Evolutionary conservation across 2,329 filamentous ascomycete genomes (phyloP).

Genomic region (Colletotrichum cordylinicola): DNA sequence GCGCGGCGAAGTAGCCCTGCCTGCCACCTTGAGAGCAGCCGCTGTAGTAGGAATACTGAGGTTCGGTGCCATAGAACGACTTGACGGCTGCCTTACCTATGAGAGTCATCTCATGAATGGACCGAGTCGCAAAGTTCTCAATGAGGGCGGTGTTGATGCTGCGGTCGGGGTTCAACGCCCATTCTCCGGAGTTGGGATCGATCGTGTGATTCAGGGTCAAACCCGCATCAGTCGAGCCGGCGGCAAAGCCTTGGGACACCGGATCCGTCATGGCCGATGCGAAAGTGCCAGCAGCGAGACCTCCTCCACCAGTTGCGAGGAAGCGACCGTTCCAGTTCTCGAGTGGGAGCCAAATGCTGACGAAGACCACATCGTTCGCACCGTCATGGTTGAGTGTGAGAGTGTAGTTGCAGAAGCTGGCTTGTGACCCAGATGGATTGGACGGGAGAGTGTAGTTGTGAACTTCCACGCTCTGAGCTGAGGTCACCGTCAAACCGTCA

Average conservation of each 20-base stretch:
- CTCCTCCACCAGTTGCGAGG: slow-evolving; percentile 24
- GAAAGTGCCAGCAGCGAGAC: slow-evolving; percentile 40
- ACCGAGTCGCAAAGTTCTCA: slow-evolving; percentile 37
- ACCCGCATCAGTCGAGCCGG: slow-evolving; percentile 29
- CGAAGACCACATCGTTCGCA: slow-evolving; percentile 15
- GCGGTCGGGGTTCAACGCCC: not conserved
- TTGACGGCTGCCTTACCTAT: slow-evolving; percentile 52
- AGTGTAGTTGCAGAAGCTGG: slow-evolving; percentile 25
- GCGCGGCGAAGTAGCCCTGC: slow-evolving; percentile 60
- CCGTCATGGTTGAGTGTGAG: slow-evolving; percentile 18
- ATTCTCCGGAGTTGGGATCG: slow-evolving; percentile 10
- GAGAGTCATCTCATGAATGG: slow-evolving; percentile 51
- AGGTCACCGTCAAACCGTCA: not conserved
- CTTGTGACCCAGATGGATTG: not conserved
- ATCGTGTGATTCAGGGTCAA: slow-evolving; percentile 19
- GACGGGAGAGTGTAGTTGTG: not conserved
- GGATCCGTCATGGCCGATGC: slow-evolving; percentile 28
- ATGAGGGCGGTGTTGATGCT: slow-evolving; percentile 31
- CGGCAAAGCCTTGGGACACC: slow-evolving; percentile 37
- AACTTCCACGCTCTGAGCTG: not conserved
- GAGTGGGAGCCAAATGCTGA: slow-evolving; percentile 24
- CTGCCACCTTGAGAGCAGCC: slow-evolving; percentile 67
- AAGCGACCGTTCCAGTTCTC: slow-evolving; percentile 28
- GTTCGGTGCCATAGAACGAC: slow-evolving; percentile 46
- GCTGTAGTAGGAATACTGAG: slow-evolving; percentile 56